Base-by-base conservation (phyloP, 495 filamentous ascomycete species). In the Penicillium coffeae region DNA sequence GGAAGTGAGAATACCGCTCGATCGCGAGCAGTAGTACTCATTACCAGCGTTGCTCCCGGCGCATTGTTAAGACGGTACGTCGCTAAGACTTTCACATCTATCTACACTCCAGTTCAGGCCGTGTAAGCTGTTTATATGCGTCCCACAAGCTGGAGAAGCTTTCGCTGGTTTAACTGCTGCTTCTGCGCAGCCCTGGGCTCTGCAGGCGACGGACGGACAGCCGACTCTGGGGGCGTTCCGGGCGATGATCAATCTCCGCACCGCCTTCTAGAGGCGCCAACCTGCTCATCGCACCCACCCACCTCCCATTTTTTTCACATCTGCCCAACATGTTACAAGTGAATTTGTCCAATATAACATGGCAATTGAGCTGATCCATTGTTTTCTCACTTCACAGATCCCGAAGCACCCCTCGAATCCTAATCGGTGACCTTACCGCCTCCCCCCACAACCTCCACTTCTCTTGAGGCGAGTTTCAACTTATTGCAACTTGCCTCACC, bases 51-150 rank as follows among this genome's bases (percentile, higher is more conserved):
- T 52, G 57, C 60, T 59, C 38, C 52, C 61, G 67, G 70, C 70
- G 70, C 70, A 73, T 73, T 69, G 63, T 57, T 66, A 59, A 64
- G 57, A 68, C 58, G 64, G 70, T 73, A 73, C 56, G 70, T 72
- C 61, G 50, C 57, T 59, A 47, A 46, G 16, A 49, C 55, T 21
- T 52, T 37, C 60, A 52, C 54, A 40, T 50, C 19, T 55, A 48
- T 49, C 32, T 25, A 39, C 22, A 19, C 21, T 25, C 15, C 42
- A 38, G 33, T 32, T 50, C 21, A 42, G 43, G n/a, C 18, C 35
- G 27, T 37, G 39, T 35, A 32, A 14, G 39, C 16, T 40, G 10
- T 13, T 16, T 12, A 22, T 3, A 45, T 37, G 5, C 14, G 8
- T 19, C 41, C 14, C 30, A 13, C n/a, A 13, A 13, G 12, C 18